These are phyloP conservation scores for Kuraishia floccosa DNA, from an alignment of 805 yeast species.

Conservation along the genomic window DNA sequence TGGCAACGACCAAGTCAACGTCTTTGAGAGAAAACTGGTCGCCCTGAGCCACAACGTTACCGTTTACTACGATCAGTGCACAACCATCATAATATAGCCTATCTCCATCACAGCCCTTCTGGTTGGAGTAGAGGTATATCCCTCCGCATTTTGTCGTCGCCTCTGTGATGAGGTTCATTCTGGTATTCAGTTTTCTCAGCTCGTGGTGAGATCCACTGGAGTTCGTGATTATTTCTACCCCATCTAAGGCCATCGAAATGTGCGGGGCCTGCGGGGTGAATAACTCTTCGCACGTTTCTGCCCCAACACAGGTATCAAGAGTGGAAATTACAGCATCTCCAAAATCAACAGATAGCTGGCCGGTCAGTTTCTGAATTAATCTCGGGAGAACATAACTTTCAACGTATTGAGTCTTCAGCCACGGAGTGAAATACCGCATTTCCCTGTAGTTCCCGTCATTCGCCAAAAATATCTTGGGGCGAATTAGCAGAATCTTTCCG, in stretches of 20 bases:
- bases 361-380: slow-evolving; percentile 49
- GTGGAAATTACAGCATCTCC: slow-evolving; percentile 90
- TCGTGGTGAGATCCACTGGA: slow-evolving; percentile 98
- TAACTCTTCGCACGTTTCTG: slow-evolving; percentile 96
- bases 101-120: slow-evolving; percentile 98
- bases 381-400: slow-evolving; percentile 71
- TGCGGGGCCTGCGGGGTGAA: slow-evolving; percentile 97
- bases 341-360: slow-evolving; percentile 59
- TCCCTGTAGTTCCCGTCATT: slow-evolving; percentile 98
- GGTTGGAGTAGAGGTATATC: slow-evolving; percentile 85
- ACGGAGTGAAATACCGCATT: slow-evolving; percentile 94
- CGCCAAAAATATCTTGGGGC: slow-evolving; percentile 90
- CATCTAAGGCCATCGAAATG: slow-evolving; percentile 83
- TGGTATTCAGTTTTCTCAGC: slow-evolving; percentile 74
- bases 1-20: slow-evolving; percentile 93
- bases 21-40: slow-evolving; percentile 82
- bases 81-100: slow-evolving; percentile 95
- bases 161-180: slow-evolving; percentile 76
- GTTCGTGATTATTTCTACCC: slow-evolving; percentile 94
- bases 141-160: slow-evolving; percentile 98
- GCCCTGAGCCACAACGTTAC: slow-evolving; percentile 87
- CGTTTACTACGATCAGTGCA: slow-evolving; percentile 89
- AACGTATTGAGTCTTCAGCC: slow-evolving; percentile 70
- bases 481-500: slow-evolving; percentile 68
- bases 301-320: slow-evolving; percentile 83